Base-by-base conservation (phyloP, 2,329 filamentous ascomycete genomes). In the Fusarium sp. region DNA sequence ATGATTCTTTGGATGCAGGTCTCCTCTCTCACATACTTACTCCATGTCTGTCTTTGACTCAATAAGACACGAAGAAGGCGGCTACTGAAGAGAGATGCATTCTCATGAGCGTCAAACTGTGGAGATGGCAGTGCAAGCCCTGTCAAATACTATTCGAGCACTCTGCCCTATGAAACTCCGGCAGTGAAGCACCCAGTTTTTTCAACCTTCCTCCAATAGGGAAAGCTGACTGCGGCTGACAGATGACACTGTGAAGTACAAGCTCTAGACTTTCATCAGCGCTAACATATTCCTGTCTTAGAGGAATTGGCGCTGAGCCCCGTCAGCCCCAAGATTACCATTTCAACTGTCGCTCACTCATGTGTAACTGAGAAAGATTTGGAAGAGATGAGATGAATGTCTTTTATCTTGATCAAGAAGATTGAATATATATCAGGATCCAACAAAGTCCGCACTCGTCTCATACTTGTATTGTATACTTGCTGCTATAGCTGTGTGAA, bases 101-200 rank as follows among this genome's bases (percentile, higher is more conserved):
- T 11, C n/a, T 25, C n/a, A 41, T 65, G 21, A 37, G 52, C 26
- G 16, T 41, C 43, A 46, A 60, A 57, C 59, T 21, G 61, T 62
- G 49, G 62, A 59, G 62, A 48, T 63, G 49, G 67, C 63, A 55
- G 67, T 61, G 63, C 67, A 70, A 44, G 41, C 53, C 48, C n/a
- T 26, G 46, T 42, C 30, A 51, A 51, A 48, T 53, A n/a, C 39
- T 54, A 21, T 52, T 42, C 31, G 16, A 53, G 43, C 34, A 53
- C 21, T 63, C 67, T 70, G 68, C 68, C 68, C 68, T 71, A 71
- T 69, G 61, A 69, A 71, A 66, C 60, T 53, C 41, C 65, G 53
- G 28, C 37, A 60, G 48, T 39, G 11, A 26, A 58, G 41, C 39
- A 65, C 25, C 68, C 54, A 62, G 44, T 25, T 37, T 49, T 61